A percentile compares a stretch with the other conserved stretches of the same genome.
Evolutionary conservation across 345 rosid species (phyloP).

Genomic region (Trapa bicornis): DNA sequence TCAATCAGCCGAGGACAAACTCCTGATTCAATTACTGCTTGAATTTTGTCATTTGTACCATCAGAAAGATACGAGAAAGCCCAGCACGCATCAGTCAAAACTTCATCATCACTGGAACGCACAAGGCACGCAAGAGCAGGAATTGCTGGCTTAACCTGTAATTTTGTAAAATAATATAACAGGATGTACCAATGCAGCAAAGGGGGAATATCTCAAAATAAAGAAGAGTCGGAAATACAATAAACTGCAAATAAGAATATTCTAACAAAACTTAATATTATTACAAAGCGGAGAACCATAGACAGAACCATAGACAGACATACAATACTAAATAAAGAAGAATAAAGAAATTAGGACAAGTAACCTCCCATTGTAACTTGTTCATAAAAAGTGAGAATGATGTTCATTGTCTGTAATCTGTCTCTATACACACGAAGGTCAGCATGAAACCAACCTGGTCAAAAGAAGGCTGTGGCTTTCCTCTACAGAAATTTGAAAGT

Average conservation of each 20-base stretch:
- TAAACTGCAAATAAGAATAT: not conserved
- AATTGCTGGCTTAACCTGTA: slow-evolving; percentile 62
- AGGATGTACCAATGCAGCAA: not conserved
- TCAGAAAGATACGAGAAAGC: slow-evolving; percentile 76
- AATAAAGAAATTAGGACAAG: not conserved
- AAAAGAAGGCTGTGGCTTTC: slow-evolving; percentile 67
- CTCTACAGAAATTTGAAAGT: slow-evolving; percentile 71
- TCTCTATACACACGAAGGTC: not conserved
- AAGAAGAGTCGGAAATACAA: not conserved
- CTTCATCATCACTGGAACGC: slow-evolving; percentile 70
- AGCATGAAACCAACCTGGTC: slow-evolving; percentile 42
- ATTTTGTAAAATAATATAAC: not conserved
- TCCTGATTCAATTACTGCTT: slow-evolving; percentile 60
- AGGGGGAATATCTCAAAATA: not conserved
- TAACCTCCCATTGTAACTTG: not conserved
- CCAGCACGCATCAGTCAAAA: slow-evolving; percentile 82
- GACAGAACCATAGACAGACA: not conserved
- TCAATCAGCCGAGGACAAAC: slow-evolving; percentile 64
- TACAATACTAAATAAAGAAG: not conserved
- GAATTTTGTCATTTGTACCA: slow-evolving; percentile 64
- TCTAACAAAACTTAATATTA: not conserved
- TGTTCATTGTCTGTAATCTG: not conserved
- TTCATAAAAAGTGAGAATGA: not conserved
- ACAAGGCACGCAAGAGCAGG: slow-evolving; percentile 60
- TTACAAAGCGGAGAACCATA: not conserved